Conservation (phyloP, 352 stramenopile genomes). For the Phytophthora constricta region DNA sequence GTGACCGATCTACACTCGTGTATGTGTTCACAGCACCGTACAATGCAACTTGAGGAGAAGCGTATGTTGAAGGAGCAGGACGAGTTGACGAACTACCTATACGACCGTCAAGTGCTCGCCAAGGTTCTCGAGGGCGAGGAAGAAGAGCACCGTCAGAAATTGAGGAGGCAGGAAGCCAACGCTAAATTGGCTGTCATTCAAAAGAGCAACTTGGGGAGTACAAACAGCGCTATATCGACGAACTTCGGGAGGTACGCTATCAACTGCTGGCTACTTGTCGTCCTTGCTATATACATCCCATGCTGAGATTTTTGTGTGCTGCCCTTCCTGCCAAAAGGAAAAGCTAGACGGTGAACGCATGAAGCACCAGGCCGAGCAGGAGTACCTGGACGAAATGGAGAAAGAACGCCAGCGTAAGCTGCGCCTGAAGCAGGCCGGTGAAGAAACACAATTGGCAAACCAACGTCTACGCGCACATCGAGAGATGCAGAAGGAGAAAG, state of each 20-base stretch:
- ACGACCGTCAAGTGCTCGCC: conserved; percentile 59
- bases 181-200: conserved; percentile 64
- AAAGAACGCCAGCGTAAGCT: conserved; percentile 51
- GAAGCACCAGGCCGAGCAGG: conserved; percentile 65
- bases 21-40: conserved; percentile 62
- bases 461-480: conserved; percentile 65
- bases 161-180: conserved; percentile 55
- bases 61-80: conserved; percentile 67
- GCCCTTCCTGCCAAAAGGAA: conserved; percentile 37
- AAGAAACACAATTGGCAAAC: conserved; percentile 76
- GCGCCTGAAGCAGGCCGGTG: conserved; percentile 55
- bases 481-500: conserved; percentile 60
- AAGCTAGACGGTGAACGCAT: conserved; percentile 74
- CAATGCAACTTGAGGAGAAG: conserved; percentile 85
- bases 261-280: not conserved
- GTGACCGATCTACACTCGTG: too few species aligned
- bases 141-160: conserved; percentile 52
- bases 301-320: conserved; percentile 6
- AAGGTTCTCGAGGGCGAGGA: conserved; percentile 59
- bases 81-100: conserved; percentile 54
- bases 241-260: conserved; percentile 60
- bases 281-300: too few species aligned
- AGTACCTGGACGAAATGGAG: conserved; percentile 62
- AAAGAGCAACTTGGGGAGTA: conserved; percentile 86
- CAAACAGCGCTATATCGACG: conserved; percentile 80